Conservation (phyloP, 2,329 filamentous ascomycete species). For the Atkinsonella hypoxylon region DNA sequence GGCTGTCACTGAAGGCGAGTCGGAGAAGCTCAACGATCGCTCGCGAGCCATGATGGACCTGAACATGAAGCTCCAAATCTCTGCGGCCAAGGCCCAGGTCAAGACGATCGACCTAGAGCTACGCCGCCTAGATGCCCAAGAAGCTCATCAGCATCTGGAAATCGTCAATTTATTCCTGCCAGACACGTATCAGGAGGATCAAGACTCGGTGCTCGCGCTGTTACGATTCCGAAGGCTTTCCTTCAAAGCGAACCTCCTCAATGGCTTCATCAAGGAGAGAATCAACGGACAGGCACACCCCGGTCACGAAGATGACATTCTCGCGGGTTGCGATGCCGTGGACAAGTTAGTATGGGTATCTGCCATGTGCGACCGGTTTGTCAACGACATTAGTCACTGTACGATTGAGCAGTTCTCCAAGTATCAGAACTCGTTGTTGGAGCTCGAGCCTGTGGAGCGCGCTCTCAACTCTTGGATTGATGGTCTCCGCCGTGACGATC, state of each 20-base stretch:
- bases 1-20: slow-evolving; percentile 84
- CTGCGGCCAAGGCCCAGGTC: slow-evolving; percentile 80
- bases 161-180: slow-evolving; percentile 86
- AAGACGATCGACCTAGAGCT: slow-evolving; percentile 92
- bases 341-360: slow-evolving; percentile 80
- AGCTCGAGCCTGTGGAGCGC: slow-evolving; percentile 84
- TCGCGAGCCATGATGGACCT: slow-evolving; percentile 94
- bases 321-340: slow-evolving; percentile 67
- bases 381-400: slow-evolving; percentile 67
- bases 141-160: slow-evolving; percentile 75
- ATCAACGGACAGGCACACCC: slow-evolving; percentile 55
- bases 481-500: slow-evolving; percentile 66
- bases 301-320: slow-evolving; percentile 64
- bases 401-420: slow-evolving; percentile 65
- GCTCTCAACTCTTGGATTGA: slow-evolving; percentile 85
- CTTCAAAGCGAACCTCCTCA: slow-evolving; percentile 76
- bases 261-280: slow-evolving; percentile 67
- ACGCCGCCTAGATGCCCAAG: slow-evolving; percentile 73
- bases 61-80: slow-evolving; percentile 85
- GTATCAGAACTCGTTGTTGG: slow-evolving; percentile 71
- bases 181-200: slow-evolving; percentile 67
- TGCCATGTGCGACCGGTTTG: slow-evolving; percentile 73
- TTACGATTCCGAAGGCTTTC: slow-evolving; percentile 77
- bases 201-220: slow-evolving; percentile 77
- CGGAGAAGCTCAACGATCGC: slow-evolving; percentile 76